Conservation (phyloP, 257 asterid species). For the Solanum megistacrolobum region DNA sequence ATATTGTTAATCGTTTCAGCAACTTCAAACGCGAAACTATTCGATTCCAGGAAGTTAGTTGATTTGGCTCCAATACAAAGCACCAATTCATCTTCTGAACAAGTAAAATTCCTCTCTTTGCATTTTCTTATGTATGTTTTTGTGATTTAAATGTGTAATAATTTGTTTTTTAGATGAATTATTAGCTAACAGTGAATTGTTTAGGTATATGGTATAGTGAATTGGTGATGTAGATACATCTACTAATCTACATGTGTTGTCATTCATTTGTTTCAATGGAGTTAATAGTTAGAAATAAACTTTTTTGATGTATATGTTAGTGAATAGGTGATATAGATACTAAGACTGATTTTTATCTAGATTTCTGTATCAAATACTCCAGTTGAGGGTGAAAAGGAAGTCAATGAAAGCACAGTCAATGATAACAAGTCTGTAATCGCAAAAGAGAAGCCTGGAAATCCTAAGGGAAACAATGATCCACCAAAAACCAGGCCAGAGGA, state of each 20-base stretch:
- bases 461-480: constrained; percentile 11
- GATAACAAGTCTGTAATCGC: constrained; percentile 14
- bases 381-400: constrained; percentile 7
- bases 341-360: constrained; percentile 22
- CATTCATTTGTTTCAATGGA: background rate
- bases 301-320: background rate
- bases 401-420: constrained; percentile 2
- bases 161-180: background rate
- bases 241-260: background rate
- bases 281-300: background rate
- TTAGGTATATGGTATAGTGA: background rate
- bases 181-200: background rate
- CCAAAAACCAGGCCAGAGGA: constrained; percentile 18
- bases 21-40: background rate
- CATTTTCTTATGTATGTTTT: background rate
- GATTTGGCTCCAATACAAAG: background rate
- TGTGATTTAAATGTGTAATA: background rate
- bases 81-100: background rate
- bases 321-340: background rate
- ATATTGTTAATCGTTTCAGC: background rate
- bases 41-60: background rate
- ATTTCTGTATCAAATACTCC: constrained; percentile 27
- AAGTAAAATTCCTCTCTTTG: background rate
- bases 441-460: constrained; percentile 9
- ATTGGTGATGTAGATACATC: background rate